phyloP scores from a whole-genome alignment of 768 basidiomycete genomes.

The Calocera viscosa region DNA sequence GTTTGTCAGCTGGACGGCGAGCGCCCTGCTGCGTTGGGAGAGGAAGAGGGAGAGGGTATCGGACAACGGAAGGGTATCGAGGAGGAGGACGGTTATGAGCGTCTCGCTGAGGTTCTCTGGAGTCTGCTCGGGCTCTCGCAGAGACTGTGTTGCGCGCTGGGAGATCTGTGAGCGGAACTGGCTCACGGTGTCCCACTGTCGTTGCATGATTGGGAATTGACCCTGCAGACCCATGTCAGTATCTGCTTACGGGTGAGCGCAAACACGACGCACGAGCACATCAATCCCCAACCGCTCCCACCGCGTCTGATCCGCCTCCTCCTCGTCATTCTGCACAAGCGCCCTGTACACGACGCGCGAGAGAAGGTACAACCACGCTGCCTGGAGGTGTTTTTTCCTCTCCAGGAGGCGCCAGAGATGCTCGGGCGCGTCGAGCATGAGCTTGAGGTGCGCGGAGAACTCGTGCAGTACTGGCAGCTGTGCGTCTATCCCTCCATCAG shows the following conservation, averaged over 20 bases:
- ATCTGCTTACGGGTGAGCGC: neutral
- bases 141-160: constrained; percentile 71
- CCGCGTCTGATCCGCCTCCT: constrained; percentile 45
- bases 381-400: constrained; percentile 61
- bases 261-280: constrained; percentile 41
- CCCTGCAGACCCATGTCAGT: constrained; percentile 34
- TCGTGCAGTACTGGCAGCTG: constrained; percentile 57
- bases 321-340: constrained; percentile 49
- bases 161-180: constrained; percentile 82
- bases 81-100: constrained; percentile 70
- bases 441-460: constrained; percentile 76
- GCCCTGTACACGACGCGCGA: constrained; percentile 74
- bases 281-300: constrained; percentile 41
- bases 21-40: constrained; percentile 35
- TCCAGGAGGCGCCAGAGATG: constrained; percentile 82
- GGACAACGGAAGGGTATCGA: constrained; percentile 68
- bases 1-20: constrained; percentile 11
- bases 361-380: constrained; percentile 78
- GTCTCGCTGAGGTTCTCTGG: constrained; percentile 43
- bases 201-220: constrained; percentile 77
- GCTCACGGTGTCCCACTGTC: constrained; percentile 84
- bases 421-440: constrained; percentile 86
- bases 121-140: constrained; percentile 53
- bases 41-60: constrained; percentile 64
- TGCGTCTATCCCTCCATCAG: constrained; percentile 35